A percentile compares a stretch with the other conserved stretches of the same genome.
Evolutionary conservation across 2,329 filamentous ascomycete species (phyloP).

Genomic region (Thelonectria blattea): DNA sequence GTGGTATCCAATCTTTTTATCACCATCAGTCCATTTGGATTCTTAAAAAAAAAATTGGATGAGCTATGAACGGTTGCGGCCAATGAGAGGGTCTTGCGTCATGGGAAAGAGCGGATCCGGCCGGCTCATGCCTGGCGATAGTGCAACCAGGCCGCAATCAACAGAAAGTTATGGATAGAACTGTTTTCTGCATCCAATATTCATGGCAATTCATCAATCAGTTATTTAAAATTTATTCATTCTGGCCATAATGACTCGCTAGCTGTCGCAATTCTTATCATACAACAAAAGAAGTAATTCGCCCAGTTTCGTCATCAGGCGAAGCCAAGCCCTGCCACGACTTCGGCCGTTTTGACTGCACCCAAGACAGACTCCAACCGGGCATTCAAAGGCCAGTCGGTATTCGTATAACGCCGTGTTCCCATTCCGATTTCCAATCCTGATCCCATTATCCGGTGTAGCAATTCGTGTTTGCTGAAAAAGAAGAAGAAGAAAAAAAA

Average conservation of each 20-base stretch:
- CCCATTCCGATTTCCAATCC: neutral
- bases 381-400: neutral
- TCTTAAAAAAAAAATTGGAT: slow-evolving; percentile 18
- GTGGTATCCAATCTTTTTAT: slow-evolving; percentile 17
- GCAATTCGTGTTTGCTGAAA: neutral
- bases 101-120: slow-evolving; percentile 15
- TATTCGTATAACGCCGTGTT: slow-evolving; percentile 8
- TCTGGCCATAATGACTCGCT: neutral
- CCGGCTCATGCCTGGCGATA: slow-evolving; percentile 8
- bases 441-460: neutral
- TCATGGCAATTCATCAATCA: too few relatives aligned
- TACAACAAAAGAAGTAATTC: neutral
- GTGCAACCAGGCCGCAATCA: neutral
- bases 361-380: neutral
- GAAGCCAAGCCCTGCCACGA: neutral
- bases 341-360: neutral
- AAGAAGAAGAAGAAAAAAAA: too few relatives aligned
- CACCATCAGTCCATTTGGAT: slow-evolving; percentile 19
- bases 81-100: slow-evolving; percentile 15
- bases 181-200: neutral
- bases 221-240: neutral
- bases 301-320: neutral
- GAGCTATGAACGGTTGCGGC: slow-evolving; percentile 12
- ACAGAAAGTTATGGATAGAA: neutral
- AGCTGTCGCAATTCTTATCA: neutral